Conservation (phyloP, 2,329 filamentous ascomycete species). For the Chalara sp. region DNA sequence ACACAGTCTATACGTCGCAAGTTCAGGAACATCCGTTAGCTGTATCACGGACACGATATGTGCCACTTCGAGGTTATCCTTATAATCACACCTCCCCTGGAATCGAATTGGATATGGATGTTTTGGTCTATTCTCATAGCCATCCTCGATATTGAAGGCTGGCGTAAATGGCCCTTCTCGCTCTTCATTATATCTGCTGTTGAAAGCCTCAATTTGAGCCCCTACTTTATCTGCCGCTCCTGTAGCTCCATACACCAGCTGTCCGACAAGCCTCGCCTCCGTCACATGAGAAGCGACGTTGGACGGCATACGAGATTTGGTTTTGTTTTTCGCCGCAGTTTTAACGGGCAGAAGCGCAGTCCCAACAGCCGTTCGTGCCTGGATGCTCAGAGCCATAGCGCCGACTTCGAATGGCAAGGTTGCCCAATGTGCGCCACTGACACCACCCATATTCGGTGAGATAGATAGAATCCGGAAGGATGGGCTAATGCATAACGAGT, state of each 20-base stretch:
- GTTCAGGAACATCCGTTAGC: background rate
- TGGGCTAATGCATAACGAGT: background rate
- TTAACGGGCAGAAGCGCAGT: background rate
- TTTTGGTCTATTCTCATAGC: background rate
- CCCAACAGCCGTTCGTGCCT: background rate
- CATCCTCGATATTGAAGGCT: background rate
- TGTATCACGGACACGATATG: background rate
- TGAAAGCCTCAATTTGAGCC: background rate
- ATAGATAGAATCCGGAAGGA: background rate
- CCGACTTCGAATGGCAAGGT: background rate
- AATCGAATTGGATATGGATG: background rate
- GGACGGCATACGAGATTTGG: background rate
- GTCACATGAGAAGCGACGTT: background rate
- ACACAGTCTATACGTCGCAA: background rate
- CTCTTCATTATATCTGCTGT: background rate
- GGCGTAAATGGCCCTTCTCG: background rate
- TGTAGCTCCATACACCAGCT: background rate
- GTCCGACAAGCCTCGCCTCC: background rate
- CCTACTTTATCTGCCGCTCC: background rate
- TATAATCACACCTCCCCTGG: background rate
- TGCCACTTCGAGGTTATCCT: background rate
- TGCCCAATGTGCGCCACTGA: background rate
- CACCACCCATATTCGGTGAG: background rate
- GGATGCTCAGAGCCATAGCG: background rate
- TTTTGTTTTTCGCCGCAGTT: background rate